Base-by-base conservation (phyloP, 1,284 basidiomycete genomes). In the Phellopilus nigrolimitatus region DNA sequence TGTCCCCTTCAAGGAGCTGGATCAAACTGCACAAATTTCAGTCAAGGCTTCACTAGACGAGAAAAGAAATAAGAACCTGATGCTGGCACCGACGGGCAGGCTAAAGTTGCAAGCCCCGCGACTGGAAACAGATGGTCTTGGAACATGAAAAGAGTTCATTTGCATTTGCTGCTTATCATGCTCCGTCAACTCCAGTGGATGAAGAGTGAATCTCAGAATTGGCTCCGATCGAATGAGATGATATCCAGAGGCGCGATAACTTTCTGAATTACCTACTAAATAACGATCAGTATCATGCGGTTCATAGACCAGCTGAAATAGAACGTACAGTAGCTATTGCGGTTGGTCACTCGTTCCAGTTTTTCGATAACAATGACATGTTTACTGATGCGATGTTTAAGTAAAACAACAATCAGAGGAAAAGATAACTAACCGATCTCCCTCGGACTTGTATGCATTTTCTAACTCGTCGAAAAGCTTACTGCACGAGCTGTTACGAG, bases 131-230 rank as follows among this genome's bases (percentile, higher is more conserved):
- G 51, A 65, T 15, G 75, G 75, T 0, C 59, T 59, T 1, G 75
- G 75, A 13, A 75, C 56, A 38, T 66, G 62, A 1, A 39, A 61
- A 0, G 64, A 47, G 55, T 76, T 62, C 1, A 73, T 43, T 56
- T 72, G 72, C 47, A 76, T 48, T 0, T 61, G 60, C 0, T 79
- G 72, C 34, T 65, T 65, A 55, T 79, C 71, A 5, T 71, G 65
- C 3, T 66, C 60, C 0, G 68, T 68, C 9, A 80, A 55, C 4
- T 68, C 62, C 40, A 80, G 57, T 0, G 60, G 19, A 46, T 71
- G 62, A 0, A 78, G 56, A 0, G 63, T 67, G 49, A 73, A 72
- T 24, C 63, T 43, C 0, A 62, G 36, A 24, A 48, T 42, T n/a
- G 68, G 62, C 1, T 64, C 63, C 44, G 61, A 40, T 22, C 52